A percentile compares a stretch with the other conserved stretches of the same genome.
Evolutionary conservation across 2,329 filamentous ascomycete species (phyloP).

Genomic region (Ascochyta pisi): DNA sequence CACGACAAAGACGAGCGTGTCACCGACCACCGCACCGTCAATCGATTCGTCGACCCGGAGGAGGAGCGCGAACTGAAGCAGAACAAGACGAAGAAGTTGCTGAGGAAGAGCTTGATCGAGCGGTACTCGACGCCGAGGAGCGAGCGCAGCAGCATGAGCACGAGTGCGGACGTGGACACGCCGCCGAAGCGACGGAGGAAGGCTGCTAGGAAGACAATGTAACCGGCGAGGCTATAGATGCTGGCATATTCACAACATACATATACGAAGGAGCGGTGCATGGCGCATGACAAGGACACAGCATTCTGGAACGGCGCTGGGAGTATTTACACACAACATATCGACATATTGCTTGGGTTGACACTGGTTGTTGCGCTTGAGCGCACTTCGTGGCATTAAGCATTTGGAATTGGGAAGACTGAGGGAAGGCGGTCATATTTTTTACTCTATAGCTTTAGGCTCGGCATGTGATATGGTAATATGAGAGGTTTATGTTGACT

Average conservation of each 20-base stretch:
- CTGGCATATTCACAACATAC: background rate
- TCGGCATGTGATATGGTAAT: background rate
- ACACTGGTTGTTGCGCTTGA: background rate
- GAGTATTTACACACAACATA: slow-evolving; percentile 3
- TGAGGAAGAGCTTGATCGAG: slow-evolving; percentile 32
- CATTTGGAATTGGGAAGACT: background rate
- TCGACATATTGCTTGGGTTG: background rate
- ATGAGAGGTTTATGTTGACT: background rate
- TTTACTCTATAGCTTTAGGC: background rate
- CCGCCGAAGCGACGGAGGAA: slow-evolving; percentile 31
- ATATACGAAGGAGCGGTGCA: background rate
- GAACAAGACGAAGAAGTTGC: slow-evolving; percentile 33
- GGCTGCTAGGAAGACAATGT: slow-evolving; percentile 42
- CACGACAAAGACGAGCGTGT: slow-evolving; percentile 73
- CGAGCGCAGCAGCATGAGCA: slow-evolving; percentile 33
- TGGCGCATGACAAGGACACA: slow-evolving; percentile 2
- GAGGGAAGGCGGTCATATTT: background rate
- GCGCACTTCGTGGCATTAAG: background rate
- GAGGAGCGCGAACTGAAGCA: slow-evolving; percentile 57
- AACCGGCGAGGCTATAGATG: background rate
- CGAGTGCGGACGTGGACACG: slow-evolving; percentile 33
- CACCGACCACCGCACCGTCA: slow-evolving; percentile 84
- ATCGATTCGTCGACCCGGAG: slow-evolving; percentile 80
- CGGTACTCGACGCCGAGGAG: slow-evolving; percentile 40
- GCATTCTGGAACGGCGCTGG: slow-evolving; percentile 11